A percentile compares a stretch with the other conserved stretches of the same genome.
Evolutionary conservation across 2,329 filamentous ascomycete genomes (phyloP).

Genomic region (Fusarium fracticaudum): DNA sequence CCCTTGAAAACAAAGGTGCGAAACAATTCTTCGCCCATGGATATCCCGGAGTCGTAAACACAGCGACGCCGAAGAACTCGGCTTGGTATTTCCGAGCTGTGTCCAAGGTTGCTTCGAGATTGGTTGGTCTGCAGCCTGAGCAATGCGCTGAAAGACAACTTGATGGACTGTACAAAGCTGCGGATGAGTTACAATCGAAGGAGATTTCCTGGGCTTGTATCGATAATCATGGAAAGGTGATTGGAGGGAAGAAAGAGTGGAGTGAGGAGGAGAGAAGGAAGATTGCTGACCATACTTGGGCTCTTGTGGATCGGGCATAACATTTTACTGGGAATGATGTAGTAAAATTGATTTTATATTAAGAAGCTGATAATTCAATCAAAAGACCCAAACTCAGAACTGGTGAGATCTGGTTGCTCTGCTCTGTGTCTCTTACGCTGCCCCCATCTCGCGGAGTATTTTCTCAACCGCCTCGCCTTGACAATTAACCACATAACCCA

Average conservation of each 20-base stretch:
- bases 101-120: conserved; percentile 43
- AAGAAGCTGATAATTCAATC: too few species aligned
- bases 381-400: background rate
- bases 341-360: background rate
- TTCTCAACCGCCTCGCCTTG: background rate
- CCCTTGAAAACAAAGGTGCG: conserved; percentile 9
- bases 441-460: background rate
- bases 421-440: background rate
- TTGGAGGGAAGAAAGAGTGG: conserved; percentile 41
- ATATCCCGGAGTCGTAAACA: conserved; percentile 50
- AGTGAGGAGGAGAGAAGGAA: conserved; percentile 41
- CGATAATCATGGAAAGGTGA: conserved; percentile 40
- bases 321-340: too few species aligned
- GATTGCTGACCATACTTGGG: conserved; percentile 47
- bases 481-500: background rate
- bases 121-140: conserved; percentile 42
- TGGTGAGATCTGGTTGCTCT: background rate
- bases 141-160: conserved; percentile 44
- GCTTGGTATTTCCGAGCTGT: conserved; percentile 39
- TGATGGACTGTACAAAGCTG: conserved; percentile 26
- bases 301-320: background rate
- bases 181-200: conserved; percentile 20
- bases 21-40: conserved; percentile 51
- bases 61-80: background rate
- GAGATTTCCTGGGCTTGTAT: conserved; percentile 42